Base-by-base conservation (phyloP, 139 green algal species). In the Coccomyxa sp. region DNA sequence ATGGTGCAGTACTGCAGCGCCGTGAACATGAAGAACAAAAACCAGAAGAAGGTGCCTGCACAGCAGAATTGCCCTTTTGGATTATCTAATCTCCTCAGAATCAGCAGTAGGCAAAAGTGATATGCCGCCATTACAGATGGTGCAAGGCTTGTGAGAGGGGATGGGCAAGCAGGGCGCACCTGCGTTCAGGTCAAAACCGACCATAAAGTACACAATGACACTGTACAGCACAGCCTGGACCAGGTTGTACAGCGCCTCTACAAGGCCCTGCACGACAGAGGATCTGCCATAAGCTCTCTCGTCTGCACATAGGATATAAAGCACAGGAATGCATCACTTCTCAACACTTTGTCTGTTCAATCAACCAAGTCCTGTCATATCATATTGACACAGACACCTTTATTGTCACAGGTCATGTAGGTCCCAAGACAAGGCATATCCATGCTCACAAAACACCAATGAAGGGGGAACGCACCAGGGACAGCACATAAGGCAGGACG, bases 21-120 rank as follows among this genome's bases (percentile, higher is more conserved):
- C 16, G 73, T 22, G 27, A 78, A 64, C 73, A 84, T 78, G 80
- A 76, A 76, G 24, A 81, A 27, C 41, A 77, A 35, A 38, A 84
- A 84, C 68, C 70, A 80, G 83, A 91, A 85, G 70, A 89, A 91
- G 74, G 85, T 92, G 50, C 29, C 75, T 55, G 76, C 70, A 36
- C 70, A 38, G 33, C n/a, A n/a, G n/a, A n/a, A n/a, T n/a, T 58
- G 44, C 27, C 50, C 27, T 5, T 64, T 64, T 64, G 50, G 50
- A 12, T 64, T 3, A 12, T 18, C 54, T n/a, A 68, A 68, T 68
- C 54, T 68, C 54, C 16, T 68, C 54, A n/a, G n/a, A n/a, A n/a
- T n/a, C n/a, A n/a, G n/a, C n/a, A n/a, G n/a, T n/a, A n/a, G n/a
- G n/a, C n/a, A n/a, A n/a, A n/a, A 58, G 44, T 58, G 14, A 58